A percentile compares a stretch with the other conserved stretches of the same genome.
Conservation (phyloP, 495 filamentous ascomycete genomes). For the Podospora pseudopauciseta region DNA sequence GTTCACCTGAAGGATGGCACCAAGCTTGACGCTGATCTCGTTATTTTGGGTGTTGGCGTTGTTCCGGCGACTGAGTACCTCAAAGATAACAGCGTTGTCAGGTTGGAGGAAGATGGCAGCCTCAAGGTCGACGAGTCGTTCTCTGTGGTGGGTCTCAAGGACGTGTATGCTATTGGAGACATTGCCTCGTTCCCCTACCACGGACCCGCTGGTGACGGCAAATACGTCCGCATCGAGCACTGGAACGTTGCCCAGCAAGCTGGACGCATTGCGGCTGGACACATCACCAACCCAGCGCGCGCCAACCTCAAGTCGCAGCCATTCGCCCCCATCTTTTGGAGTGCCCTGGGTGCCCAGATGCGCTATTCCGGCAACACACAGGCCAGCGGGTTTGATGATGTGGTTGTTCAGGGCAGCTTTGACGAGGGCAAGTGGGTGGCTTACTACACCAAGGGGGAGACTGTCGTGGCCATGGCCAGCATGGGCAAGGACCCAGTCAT, state of each 20-base stretch:
- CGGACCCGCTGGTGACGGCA: constrained; percentile 76
- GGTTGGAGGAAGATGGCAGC: constrained; percentile 76
- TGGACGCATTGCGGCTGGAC: constrained; percentile 69
- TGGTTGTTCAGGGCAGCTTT: constrained; percentile 71
- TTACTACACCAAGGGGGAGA: constrained; percentile 83
- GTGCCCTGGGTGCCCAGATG: constrained; percentile 80
- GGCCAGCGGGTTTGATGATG: constrained; percentile 72
- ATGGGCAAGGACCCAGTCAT: constrained; percentile 91
- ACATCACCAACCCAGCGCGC: constrained; percentile 65
- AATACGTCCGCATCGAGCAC: constrained; percentile 77
- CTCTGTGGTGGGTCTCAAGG: constrained; percentile 63
- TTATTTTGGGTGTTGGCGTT: constrained; percentile 88
- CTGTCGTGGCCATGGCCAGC: constrained; percentile 84
- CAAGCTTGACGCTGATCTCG: constrained; percentile 77
- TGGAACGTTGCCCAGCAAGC: constrained; percentile 97
- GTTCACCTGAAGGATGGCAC: constrained; percentile 87
- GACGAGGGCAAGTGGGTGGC: constrained; percentile 83
- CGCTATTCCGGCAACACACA: constrained; percentile 85
- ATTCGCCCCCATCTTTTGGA: constrained; percentile 97
- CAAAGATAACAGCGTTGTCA: constrained; percentile 61
- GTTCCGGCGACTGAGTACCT: constrained; percentile 82
- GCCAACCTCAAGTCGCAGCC: constrained; percentile 56
- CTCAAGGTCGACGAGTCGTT: constrained; percentile 74
- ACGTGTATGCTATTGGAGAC: constrained; percentile 92
- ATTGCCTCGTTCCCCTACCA: constrained; percentile 95